Percentiles rank a stretch among this genome's conserved stretches.
Conservation (phyloP, 2,329 filamentous ascomycete genomes). For the Ceratocystiopsis brevicomis region DNA sequence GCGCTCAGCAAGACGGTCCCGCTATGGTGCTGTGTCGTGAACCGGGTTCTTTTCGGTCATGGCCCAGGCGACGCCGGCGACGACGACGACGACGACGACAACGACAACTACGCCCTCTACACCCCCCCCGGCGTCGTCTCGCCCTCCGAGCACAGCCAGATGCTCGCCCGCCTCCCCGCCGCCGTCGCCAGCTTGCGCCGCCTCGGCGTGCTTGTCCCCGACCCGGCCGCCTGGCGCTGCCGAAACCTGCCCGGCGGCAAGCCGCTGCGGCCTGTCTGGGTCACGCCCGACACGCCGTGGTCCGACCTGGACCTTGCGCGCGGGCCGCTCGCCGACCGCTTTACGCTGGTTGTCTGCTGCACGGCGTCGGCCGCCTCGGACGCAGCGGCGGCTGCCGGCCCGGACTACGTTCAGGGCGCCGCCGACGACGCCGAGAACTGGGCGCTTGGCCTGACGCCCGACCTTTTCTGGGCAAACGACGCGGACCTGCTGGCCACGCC, state of each 20-base stretch:
- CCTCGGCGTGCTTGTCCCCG: slow-evolving; percentile 39
- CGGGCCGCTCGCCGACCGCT: slow-evolving; percentile 21
- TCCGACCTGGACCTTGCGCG: slow-evolving; percentile 14
- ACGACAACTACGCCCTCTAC: slow-evolving; percentile 33
- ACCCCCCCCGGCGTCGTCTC: slow-evolving; percentile 57
- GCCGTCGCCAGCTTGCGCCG: slow-evolving; percentile 33
- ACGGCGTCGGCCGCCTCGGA: slow-evolving; percentile 65
- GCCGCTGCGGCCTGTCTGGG: slow-evolving; percentile 62
- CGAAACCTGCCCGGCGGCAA: slow-evolving; percentile 36
- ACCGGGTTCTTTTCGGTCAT: slow-evolving; percentile 63
- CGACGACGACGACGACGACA: slow-evolving; percentile 10
- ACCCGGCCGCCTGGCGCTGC: slow-evolving; percentile 19
- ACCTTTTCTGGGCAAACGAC: slow-evolving; percentile 59
- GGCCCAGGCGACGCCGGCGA: too few species aligned
- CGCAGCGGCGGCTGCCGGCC: slow-evolving; percentile 50
- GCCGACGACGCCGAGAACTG: slow-evolving; percentile 92
- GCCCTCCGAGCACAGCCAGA: slow-evolving; percentile 61
- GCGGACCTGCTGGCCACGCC: slow-evolving; percentile 38
- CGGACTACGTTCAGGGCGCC: slow-evolving; percentile 90
- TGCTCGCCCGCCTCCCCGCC: slow-evolving; percentile 37
- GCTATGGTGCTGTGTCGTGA: slow-evolving; percentile 81
- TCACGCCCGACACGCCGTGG: slow-evolving; percentile 27
- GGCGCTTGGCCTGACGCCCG: slow-evolving; percentile 61
- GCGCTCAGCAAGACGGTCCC: slow-evolving; percentile 85
- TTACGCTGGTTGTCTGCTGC: slow-evolving; percentile 61